A percentile compares a stretch with the other conserved stretches of the same genome.
Conservation (phyloP, 805 yeast species). For the Candida nemodendra region DNA sequence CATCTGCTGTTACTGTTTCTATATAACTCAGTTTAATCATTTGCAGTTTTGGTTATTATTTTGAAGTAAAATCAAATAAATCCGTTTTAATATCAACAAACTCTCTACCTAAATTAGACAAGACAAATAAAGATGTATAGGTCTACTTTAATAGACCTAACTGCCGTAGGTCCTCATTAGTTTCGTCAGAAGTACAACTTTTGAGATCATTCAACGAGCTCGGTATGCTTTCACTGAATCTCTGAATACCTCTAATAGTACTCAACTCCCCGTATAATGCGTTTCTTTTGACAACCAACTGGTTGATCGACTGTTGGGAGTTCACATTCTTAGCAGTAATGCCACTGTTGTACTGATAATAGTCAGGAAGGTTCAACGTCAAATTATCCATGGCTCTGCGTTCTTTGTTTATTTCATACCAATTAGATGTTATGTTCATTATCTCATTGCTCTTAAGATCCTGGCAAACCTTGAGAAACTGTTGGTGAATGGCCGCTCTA, state of each 20-base stretch:
- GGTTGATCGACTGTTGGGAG: conserved; percentile 30
- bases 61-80: conserved; percentile 6
- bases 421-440: conserved; percentile 70
- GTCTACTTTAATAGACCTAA: conserved; percentile 43
- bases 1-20: conserved; percentile 4
- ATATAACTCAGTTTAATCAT: conserved; percentile 10
- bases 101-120: too few species aligned
- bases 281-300: conserved; percentile 65
- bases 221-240: conserved; percentile 70
- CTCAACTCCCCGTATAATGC: conserved; percentile 69
- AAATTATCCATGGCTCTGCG: conserved; percentile 75
- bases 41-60: conserved; percentile 13
- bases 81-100: conserved; percentile 1
- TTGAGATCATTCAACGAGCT: conserved; percentile 68
- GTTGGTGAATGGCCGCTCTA: conserved; percentile 81
- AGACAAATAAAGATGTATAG: conserved; percentile 1
- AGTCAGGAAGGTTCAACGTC: conserved; percentile 51
- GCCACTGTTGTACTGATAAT: conserved; percentile 32
- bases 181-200: conserved; percentile 68
- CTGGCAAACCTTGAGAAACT: conserved; percentile 63
- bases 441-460: conserved; percentile 68
- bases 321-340: conserved; percentile 26
- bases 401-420: conserved; percentile 92
- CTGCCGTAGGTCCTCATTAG: conserved; percentile 66
- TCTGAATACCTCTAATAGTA: conserved; percentile 61